Base-by-base conservation (phyloP, 768 basidiomycete genomes). In the Floccularia luteovirens region DNA sequence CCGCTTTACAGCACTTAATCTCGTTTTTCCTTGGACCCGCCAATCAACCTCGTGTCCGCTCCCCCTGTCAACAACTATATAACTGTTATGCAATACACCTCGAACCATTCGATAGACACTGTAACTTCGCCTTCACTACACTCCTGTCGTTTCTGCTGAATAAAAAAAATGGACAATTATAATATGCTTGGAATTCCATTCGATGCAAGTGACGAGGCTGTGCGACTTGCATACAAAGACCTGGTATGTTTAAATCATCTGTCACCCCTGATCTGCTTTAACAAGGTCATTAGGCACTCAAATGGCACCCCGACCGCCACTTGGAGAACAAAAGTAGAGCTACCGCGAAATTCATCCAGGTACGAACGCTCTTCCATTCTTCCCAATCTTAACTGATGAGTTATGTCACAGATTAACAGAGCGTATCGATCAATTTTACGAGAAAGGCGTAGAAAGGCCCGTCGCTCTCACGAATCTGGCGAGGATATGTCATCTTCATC, bases 271-370 rank as follows among this genome's bases (percentile, higher is more conserved):
- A 43, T 28, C 24, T 31, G 3, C n/a, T n/a, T 17, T 39, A 28
- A 42, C 37, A 22, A 21, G 34, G 17, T 34, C 25, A 33, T 28
- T 31, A 63, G 77, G 78, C 75, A 41, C 56, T 78, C 39, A 66
- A 66, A 50, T 81, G 78, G 74, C 75, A 76, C 39, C 75, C 75
- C 28, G 74, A 76, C 51, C 72, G 74, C 36, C 70, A 72, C 47
- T 44, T 58, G 23, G 55, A 59, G 8, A 62, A 66, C 31, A 71
- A 70, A 47, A 67, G 74, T 42, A 55, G 51, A 19, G 70, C 72
- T 3, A 68, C 70, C 37, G 60, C 65, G 46, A 66, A 63, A 50
- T 76, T 76, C 50, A 63, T 76, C 39, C 64, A 76, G 55, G 74
- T 75, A 46, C 36, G 36, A 10, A 19, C 13, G 7, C 33, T 8